These are phyloP conservation scores for Plasmopara viticola DNA, from an alignment of 352 stramenopile species.

Conservation along the genomic window DNA sequence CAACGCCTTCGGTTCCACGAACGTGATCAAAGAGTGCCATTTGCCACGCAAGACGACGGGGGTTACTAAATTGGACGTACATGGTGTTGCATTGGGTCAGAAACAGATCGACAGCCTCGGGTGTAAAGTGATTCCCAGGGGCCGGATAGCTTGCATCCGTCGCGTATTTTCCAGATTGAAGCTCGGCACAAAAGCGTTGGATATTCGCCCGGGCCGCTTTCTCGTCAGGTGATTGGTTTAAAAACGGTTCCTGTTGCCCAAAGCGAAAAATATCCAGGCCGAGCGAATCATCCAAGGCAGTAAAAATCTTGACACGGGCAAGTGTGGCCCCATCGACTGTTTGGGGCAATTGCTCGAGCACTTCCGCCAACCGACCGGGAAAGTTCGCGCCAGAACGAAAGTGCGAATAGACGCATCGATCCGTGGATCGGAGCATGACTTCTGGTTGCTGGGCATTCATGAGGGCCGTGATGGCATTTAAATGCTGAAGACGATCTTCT, in stretches of 20 bases:
- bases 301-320: slow-evolving; percentile 88
- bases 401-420: slow-evolving; percentile 77
- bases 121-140: slow-evolving; percentile 50
- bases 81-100: slow-evolving; percentile 65
- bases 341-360: slow-evolving; percentile 63
- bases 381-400: slow-evolving; percentile 77
- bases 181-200: slow-evolving; percentile 59
- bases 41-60: slow-evolving; percentile 65
- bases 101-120: slow-evolving; percentile 56
- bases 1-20: slow-evolving; percentile 65
- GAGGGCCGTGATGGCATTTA: slow-evolving; percentile 84
- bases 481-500: slow-evolving; percentile 77
- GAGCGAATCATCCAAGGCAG: slow-evolving; percentile 75
- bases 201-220: slow-evolving; percentile 47
- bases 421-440: slow-evolving; percentile 70
- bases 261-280: slow-evolving; percentile 86
- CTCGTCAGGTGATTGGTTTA: slow-evolving; percentile 48
- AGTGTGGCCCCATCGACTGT: slow-evolving; percentile 55
- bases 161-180: slow-evolving; percentile 68
- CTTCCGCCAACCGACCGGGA: slow-evolving; percentile 60
- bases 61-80: slow-evolving; percentile 81
- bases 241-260: slow-evolving; percentile 68
- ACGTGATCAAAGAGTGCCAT: slow-evolving; percentile 61
- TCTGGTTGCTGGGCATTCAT: slow-evolving; percentile 71
- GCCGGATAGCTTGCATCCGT: slow-evolving; percentile 47